Evolutionary conservation across 371 early-diverging fungal genomes (phyloP), one percentile per base, ranked within the genome.

Genomic region (Mucor irregularis): DNA sequence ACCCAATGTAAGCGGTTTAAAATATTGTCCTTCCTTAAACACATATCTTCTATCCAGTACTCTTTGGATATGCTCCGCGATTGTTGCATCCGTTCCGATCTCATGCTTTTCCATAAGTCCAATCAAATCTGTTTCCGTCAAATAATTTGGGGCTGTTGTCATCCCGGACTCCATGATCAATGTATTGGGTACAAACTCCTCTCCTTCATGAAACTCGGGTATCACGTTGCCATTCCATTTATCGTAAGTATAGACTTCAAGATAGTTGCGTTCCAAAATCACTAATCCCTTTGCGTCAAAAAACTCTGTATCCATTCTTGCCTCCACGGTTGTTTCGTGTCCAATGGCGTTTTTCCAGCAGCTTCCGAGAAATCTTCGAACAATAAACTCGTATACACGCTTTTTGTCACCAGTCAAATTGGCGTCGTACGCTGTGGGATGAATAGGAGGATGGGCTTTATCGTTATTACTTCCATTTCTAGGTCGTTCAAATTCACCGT

Each of bases 81-180:
- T 99, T 0, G 99, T 99, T 0, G 99, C 99, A 72, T 99, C 99
- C 3, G 99, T 99, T 4, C 99, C 99, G 40, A 99, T 99, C 24
- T 98, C 98, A 63, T 95, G 91, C 70, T 91, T 90, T 70, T 99
- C 98, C 99, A 99, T 99, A 30, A 94, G 66, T 2, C 81, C 76
- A 65, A 99, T 98, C 31, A 99, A 82, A 14, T 99, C 99, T 7
- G 91, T 81, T 61, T 99, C 99, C 0, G 93, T 93, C 34, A 99
- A 76, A 35, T 91, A 74, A 7, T 75, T 71, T 0, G 99, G 99
- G 6, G 90, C 73, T 1, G 82, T 74, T 0, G 99, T 99, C 0
- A 58, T 55, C 0, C 96, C 94, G 4, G 71, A 69, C 28, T 67
- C 78, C 76, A 96, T 87, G 42, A 79, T 66, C 21, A 91, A 53